A percentile compares a stretch with the other conserved stretches of the same genome.
Conservation (phyloP, 2,329 filamentous ascomycete species). For the Dactylellina sp. region DNA sequence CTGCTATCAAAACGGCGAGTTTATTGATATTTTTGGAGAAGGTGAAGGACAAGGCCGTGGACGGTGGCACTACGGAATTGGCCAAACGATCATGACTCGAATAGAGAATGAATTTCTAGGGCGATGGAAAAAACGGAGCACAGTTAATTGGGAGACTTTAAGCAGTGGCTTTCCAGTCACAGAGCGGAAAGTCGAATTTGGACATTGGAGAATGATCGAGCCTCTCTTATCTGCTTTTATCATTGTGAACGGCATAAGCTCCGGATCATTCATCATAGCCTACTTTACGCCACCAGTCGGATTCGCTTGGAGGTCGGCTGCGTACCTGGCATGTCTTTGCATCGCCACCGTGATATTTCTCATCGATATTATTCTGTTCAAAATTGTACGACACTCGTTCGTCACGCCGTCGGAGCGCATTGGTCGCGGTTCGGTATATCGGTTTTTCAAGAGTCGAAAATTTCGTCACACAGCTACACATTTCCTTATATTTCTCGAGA, state of each 20-base stretch:
- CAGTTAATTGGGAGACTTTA: conserved; percentile 25
- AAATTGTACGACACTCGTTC: conserved; percentile 43
- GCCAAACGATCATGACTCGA: conserved; percentile 64
- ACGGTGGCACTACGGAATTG: conserved; percentile 64
- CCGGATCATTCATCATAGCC: conserved; percentile 65
- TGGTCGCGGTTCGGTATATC: conserved; percentile 29
- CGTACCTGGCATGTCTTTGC: conserved; percentile 65
- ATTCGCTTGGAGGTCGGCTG: conserved; percentile 65
- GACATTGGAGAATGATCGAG: conserved; percentile 65
- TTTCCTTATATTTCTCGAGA: conserved; percentile 61
- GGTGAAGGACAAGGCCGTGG: conserved; percentile 65
- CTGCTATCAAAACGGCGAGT: conserved; percentile 40
- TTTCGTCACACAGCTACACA: conserved; percentile 31
- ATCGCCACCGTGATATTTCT: conserved; percentile 62
- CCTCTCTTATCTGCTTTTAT: conserved; percentile 63
- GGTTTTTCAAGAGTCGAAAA: conserved; percentile 32
- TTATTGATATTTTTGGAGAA: conserved; percentile 61
- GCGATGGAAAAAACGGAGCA: conserved; percentile 1
- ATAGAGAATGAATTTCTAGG: conserved; percentile 52
- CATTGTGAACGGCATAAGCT: conserved; percentile 63
- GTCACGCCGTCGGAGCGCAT: conserved; percentile 20
- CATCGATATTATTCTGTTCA: conserved; percentile 62
- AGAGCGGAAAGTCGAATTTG: conserved; percentile 60
- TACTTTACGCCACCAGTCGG: conserved; percentile 67
- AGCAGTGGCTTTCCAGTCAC: conserved; percentile 13